A percentile compares a stretch with the other conserved stretches of the same genome.
These are phyloP conservation scores for Pneumocystis murina DNA, from an alignment of 1,139 yeast species.

Conservation along the genomic window DNA sequence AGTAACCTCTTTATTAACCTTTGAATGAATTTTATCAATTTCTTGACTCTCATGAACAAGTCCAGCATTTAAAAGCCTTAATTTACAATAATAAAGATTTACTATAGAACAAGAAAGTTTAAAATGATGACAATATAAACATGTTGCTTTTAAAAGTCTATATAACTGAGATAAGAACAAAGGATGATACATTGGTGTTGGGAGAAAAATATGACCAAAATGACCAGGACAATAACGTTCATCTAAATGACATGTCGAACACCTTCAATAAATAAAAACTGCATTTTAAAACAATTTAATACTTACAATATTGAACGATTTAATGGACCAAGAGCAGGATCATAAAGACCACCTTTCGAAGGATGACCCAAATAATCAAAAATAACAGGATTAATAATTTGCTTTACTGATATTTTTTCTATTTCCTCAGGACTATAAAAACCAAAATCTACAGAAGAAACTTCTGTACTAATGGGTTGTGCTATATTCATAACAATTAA, in stretches of 20 bases:
- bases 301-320: slow-evolving; percentile 43
- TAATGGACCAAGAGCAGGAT: slow-evolving; percentile 86
- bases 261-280: slow-evolving; percentile 21
- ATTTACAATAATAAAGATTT: slow-evolving; percentile 63
- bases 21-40: slow-evolving; percentile 32
- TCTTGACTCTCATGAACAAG: slow-evolving; percentile 62
- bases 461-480: slow-evolving; percentile 85
- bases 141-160: slow-evolving; percentile 64
- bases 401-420: slow-evolving; percentile 77
- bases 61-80: slow-evolving; percentile 76
- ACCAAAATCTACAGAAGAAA: slow-evolving; percentile 83
- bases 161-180: slow-evolving; percentile 84
- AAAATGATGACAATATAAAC: slow-evolving; percentile 83
- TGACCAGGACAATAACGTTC: slow-evolving; percentile 96
- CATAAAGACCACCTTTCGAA: slow-evolving; percentile 82
- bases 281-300: slow-evolving; percentile 10
- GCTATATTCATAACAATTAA: background rate
- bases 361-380: slow-evolving; percentile 96
- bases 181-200: slow-evolving; percentile 90
- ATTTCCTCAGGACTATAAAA: slow-evolving; percentile 71
- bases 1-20: slow-evolving; percentile 4
- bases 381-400: slow-evolving; percentile 85
- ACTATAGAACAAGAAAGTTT: slow-evolving; percentile 52
- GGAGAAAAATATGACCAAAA: slow-evolving; percentile 93
- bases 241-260: slow-evolving; percentile 92